Percentiles rank a stretch among this genome's conserved stretches.
These are phyloP conservation scores for Pharnaceum exiguum DNA, from an alignment of 148 eudicot genomes.

Conservation along the genomic window DNA sequence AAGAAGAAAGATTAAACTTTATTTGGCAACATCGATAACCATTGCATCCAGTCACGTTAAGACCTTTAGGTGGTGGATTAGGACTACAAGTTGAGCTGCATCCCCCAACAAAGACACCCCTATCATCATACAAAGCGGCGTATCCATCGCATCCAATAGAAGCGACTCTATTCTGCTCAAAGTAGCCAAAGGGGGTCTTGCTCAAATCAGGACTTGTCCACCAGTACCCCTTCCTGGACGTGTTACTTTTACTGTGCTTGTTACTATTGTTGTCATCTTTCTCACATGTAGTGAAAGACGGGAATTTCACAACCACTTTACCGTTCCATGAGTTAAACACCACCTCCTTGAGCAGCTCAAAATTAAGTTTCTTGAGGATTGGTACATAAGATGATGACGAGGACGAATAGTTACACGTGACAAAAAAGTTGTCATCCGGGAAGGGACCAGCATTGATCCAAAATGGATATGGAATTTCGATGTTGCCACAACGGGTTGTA, in stretches of 20 bases:
- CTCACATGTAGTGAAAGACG: not conserved
- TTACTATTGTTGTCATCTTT: not conserved
- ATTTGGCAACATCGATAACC: not conserved
- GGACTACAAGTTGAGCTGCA: conserved; percentile 3
- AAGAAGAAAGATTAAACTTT: not conserved
- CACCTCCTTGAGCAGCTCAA: not conserved
- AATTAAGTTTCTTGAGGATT: not conserved
- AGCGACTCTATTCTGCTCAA: not conserved
- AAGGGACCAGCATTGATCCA: not conserved
- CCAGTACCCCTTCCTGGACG: too few species aligned
- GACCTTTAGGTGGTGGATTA: not conserved
- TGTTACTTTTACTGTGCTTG: not conserved
- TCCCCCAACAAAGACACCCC: not conserved
- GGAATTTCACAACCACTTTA: not conserved
- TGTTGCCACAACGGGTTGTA: too few species aligned
- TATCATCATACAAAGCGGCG: not conserved
- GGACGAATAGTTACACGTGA: not conserved
- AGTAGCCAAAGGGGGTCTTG: not conserved
- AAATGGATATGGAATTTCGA: not conserved
- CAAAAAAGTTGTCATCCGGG: not conserved
- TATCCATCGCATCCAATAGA: conserved; percentile 9
- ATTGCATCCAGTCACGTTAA: not conserved
- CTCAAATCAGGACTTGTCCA: not conserved
- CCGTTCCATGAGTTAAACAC: not conserved
- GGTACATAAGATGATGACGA: not conserved